phyloP scores from a whole-genome alignment of 306 rosid species.

The Hylodesmum podocarpum region DNA sequence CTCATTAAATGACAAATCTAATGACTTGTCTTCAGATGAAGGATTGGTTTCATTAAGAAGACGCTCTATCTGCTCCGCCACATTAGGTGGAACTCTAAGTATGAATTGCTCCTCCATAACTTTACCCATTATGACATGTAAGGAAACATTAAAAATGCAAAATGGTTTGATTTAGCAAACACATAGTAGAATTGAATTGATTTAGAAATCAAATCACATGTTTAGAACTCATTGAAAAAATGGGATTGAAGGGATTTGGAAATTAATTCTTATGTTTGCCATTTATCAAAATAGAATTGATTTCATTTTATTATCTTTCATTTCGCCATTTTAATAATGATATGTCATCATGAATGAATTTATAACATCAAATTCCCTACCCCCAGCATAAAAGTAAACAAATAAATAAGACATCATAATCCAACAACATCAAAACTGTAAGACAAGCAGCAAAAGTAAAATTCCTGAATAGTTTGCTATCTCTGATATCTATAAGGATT shows the following conservation, averaged over 20 bases:
- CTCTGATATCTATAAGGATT: not conserved
- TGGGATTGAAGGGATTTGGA: not conserved
- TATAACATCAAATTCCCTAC: not conserved
- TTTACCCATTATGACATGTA: not conserved
- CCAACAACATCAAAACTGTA: not conserved
- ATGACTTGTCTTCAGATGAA: slow-evolving; percentile 39
- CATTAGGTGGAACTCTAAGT: slow-evolving; percentile 36
- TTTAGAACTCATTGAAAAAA: not conserved
- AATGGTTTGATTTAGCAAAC: not conserved
- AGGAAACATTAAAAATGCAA: not conserved
- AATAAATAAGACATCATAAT: not conserved
- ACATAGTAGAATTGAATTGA: not conserved
- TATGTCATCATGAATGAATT: not conserved
- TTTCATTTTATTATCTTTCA: not conserved
- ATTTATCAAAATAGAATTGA: not conserved
- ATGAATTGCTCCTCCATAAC: slow-evolving; percentile 49
- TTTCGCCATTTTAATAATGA: not conserved
- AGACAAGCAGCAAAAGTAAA: not conserved
- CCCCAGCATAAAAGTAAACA: not conserved
- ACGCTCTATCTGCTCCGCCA: slow-evolving; percentile 42
- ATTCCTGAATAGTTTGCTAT: not conserved
- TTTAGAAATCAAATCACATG: not conserved
- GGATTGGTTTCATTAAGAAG: slow-evolving; percentile 35
- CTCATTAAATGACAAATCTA: slow-evolving; percentile 38
- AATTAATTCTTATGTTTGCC: not conserved